Conservation (phyloP, 306 rosid genomes). For the Astragalus membranaceus region DNA sequence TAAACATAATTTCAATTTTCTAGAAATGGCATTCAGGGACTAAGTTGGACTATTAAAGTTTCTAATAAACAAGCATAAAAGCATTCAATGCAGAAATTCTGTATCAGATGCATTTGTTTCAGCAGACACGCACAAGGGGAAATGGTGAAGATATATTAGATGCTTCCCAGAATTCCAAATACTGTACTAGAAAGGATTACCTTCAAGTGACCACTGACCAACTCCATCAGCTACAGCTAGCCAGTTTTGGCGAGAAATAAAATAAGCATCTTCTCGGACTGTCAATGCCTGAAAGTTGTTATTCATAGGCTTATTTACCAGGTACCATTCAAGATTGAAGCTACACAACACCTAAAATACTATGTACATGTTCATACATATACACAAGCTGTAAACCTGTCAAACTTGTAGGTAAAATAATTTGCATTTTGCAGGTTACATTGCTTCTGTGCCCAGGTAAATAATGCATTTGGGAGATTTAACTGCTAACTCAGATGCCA, state of each 20-base stretch:
- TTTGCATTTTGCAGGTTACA: background rate
- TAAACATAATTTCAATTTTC: conserved; percentile 7
- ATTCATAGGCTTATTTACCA: conserved; percentile 33
- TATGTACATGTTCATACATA: background rate
- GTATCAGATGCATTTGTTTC: conserved; percentile 9
- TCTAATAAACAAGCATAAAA: background rate
- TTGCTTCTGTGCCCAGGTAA: background rate
- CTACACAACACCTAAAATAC: background rate
- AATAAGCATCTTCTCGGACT: conserved; percentile 66
- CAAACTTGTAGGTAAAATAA: background rate
- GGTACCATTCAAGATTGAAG: conserved; percentile 13
- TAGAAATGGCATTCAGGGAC: background rate
- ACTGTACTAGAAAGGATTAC: conserved; percentile 30
- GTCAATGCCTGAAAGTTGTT: conserved; percentile 66
- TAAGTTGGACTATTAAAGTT: background rate
- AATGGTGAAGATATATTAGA: background rate
- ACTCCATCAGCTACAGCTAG: conserved; percentile 81
- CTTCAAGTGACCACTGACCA: conserved; percentile 73
- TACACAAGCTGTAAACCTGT: too few species aligned
- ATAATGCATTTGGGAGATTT: background rate
- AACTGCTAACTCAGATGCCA: background rate
- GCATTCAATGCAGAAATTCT: background rate
- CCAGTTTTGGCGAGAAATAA: conserved; percentile 56
- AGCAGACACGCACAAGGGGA: background rate
- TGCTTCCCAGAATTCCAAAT: conserved; percentile 14